A percentile compares a stretch with the other conserved stretches of the same genome.
These are phyloP conservation scores for Nephelium lappaceum DNA, from an alignment of 345 rosid genomes.

Conservation along the genomic window DNA sequence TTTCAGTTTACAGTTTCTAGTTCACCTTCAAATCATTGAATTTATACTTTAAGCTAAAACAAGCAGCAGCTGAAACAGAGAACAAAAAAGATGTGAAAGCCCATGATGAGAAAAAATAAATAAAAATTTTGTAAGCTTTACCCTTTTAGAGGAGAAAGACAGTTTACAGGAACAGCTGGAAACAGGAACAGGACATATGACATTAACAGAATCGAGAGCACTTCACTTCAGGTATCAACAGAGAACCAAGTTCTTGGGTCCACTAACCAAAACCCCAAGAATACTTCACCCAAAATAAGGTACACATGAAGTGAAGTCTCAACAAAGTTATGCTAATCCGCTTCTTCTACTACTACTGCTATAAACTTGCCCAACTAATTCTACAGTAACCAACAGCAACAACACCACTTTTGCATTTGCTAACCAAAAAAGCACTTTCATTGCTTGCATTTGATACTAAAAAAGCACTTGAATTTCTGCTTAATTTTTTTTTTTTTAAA, in stretches of 20 bases:
- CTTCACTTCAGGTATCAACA: slow-evolving; percentile 27
- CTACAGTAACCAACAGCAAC: slow-evolving; percentile 4
- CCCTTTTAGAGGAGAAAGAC: neutral
- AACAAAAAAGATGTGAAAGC: slow-evolving; percentile 13
- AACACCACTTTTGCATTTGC: neutral
- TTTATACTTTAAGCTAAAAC: slow-evolving; percentile 31
- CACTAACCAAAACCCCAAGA: slow-evolving; percentile 19
- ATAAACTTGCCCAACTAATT: neutral
- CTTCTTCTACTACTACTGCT: neutral
- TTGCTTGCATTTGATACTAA: neutral
- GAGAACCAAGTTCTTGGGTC: slow-evolving; percentile 31
- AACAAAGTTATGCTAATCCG: slow-evolving; percentile 6
- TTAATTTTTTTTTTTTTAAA: too few species aligned
- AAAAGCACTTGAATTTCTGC: neutral
- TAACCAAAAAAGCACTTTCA: neutral
- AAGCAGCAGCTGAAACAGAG: slow-evolving; percentile 14
- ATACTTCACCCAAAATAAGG: slow-evolving; percentile 14
- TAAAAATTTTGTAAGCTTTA: neutral
- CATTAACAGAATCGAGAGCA: slow-evolving; percentile 30
- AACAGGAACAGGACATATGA: slow-evolving; percentile 25
- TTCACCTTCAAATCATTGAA: slow-evolving; percentile 36
- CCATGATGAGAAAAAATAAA: neutral
- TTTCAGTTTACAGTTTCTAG: slow-evolving; percentile 8
- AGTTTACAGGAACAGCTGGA: slow-evolving; percentile 33
- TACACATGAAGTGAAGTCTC: slow-evolving; percentile 25